Evolutionary conservation across 2,329 filamentous ascomycete genomes (phyloP).

Genomic region (Cordyceps tenuipes): DNA sequence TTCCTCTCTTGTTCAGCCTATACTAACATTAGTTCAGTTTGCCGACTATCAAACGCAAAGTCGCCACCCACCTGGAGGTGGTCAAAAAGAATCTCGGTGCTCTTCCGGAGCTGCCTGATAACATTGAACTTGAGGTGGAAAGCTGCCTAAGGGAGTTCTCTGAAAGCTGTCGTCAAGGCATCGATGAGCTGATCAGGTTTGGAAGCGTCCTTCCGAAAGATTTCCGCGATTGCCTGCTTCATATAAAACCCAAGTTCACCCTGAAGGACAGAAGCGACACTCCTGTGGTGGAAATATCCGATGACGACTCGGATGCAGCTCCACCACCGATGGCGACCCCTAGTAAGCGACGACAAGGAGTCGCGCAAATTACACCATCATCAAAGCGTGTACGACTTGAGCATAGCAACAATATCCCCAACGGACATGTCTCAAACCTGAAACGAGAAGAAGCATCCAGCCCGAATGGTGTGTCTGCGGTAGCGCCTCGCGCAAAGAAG

Average conservation of each 20-base stretch:
- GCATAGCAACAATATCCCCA: neutral
- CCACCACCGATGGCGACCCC: constrained; percentile 16
- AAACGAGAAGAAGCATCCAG: constrained; percentile 30
- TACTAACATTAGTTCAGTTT: constrained; percentile 28
- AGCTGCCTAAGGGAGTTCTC: constrained; percentile 52
- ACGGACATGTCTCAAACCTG: constrained; percentile 17
- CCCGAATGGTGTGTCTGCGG: constrained; percentile 13
- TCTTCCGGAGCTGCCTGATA: constrained; percentile 59
- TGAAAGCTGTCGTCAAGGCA: constrained; percentile 41
- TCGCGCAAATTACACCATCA: constrained; percentile 24
- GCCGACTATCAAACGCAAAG: constrained; percentile 46
- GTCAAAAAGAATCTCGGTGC: constrained; percentile 47
- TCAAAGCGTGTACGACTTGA: constrained; percentile 17
- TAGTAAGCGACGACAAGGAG: constrained; percentile 22
- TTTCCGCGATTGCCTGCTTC: constrained; percentile 41
- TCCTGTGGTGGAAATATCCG: constrained; percentile 30
- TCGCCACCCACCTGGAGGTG: constrained; percentile 37
- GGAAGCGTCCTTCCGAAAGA: constrained; percentile 40
- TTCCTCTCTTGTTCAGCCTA: neutral
- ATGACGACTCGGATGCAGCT: constrained; percentile 30
- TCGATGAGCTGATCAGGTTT: constrained; percentile 35
- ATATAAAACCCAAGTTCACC: constrained; percentile 39
- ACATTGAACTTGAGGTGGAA: constrained; percentile 58
- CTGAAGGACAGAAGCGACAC: constrained; percentile 30
- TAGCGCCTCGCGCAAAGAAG: constrained; percentile 14